Percentiles rank a stretch among this genome's conserved stretches.
Evolutionary conservation across 2,329 filamentous ascomycete species (phyloP).

Genomic region (Xylaria sp.): DNA sequence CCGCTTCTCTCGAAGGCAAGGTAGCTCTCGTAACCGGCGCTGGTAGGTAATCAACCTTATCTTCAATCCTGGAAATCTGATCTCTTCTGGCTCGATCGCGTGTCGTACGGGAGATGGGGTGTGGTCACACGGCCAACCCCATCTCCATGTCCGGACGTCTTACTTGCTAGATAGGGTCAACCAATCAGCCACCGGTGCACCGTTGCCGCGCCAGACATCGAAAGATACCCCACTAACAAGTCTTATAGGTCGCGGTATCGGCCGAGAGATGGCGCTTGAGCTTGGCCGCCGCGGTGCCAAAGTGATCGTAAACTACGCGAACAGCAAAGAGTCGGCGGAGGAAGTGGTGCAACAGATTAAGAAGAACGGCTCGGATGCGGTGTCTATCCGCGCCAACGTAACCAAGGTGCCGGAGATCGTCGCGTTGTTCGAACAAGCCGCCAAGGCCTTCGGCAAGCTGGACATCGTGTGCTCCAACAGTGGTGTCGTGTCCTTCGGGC

Average conservation of each 20-base stretch:
- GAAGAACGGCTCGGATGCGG: constrained; percentile 64
- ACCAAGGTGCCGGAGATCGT: constrained; percentile 67
- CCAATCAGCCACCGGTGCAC: constrained; percentile 18
- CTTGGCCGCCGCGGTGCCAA: constrained; percentile 69
- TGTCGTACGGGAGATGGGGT: background rate
- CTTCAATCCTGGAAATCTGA: background rate
- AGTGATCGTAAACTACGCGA: constrained; percentile 71
- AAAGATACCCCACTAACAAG: constrained; percentile 17
- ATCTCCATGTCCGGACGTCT: constrained; percentile 34
- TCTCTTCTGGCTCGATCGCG: background rate
- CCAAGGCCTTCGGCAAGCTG: constrained; percentile 68
- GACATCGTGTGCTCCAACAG: constrained; percentile 75
- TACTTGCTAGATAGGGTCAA: background rate
- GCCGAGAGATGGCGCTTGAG: constrained; percentile 69
- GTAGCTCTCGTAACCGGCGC: constrained; percentile 48
- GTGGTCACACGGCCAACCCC: constrained; percentile 30
- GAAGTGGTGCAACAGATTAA: constrained; percentile 71
- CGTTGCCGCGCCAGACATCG: constrained; percentile 4
- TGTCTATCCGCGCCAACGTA: constrained; percentile 71
- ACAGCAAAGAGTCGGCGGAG: constrained; percentile 67
- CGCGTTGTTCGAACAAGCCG: constrained; percentile 66
- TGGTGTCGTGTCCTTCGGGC: constrained; percentile 71
- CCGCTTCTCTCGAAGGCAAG: constrained; percentile 47
- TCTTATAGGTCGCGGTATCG: constrained; percentile 64
- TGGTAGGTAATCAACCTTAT: constrained; percentile 40